Evolutionary conservation across 208 protist genomes (phyloP), one percentile per base, ranked within the genome.

Genomic region (Leishmania arabica): DNA sequence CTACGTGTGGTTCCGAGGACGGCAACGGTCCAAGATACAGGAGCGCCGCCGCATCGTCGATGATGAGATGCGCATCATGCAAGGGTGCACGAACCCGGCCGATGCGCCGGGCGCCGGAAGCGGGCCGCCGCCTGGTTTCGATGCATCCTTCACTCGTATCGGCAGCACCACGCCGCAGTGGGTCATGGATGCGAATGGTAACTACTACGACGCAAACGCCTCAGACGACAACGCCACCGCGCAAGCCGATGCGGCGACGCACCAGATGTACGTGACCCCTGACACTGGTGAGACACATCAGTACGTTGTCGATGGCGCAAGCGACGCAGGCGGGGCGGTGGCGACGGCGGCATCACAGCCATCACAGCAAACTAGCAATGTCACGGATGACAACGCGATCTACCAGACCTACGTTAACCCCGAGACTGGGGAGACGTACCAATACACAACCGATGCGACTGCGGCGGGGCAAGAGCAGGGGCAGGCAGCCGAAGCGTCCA

Each of bases 41-140:
- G 88, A 88, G 75, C 87, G 89, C 27, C 60, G 70, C 40, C 73
- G 77, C 75, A 84, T 95, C 49, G 86, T 93, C 51, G 90, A 89
- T 70, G 91, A 96, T 73, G 93, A 95, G 78, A 77, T 84, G 77
- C 87, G 87, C 58, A 85, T 90, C 53, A 91, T 93, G 83, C 85
- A 92, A 66, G 82, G 83, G 21, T 91, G 88, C 84, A 76, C 74
- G 9, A 88, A 77, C 24, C 74, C 79, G 4, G 45, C 79, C 69
- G 66, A 49, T 3, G 37, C 76, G 34, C 34, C 19, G 64, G 82
- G 40, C 6, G 60, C n/a, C 0, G 80, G 34, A 45, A 78, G 47
- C 45, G 75, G 42, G 15, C 68, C 42, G 49, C 82, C 82, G 62
- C 65, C 56, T 64, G 69, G 81, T 73, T 58, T 78, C n/a, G 76